Base-by-base conservation (phyloP, 2,329 filamentous ascomycete genomes). In the Biscogniauxia mediterranea region DNA sequence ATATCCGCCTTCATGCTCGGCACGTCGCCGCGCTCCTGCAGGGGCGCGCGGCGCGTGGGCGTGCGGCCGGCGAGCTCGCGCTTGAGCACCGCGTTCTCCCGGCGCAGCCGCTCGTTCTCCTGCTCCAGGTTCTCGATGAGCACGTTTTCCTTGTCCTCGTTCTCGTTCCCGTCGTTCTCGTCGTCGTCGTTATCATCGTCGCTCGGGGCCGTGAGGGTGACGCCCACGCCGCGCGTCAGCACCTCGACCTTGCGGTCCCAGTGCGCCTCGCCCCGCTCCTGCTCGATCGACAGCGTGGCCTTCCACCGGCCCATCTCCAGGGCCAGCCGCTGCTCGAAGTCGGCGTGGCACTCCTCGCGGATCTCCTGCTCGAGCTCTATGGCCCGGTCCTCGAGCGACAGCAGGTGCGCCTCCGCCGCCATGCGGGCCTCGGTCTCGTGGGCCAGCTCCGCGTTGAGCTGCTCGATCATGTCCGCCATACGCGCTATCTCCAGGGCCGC, bases 161-260 rank as follows among this genome's bases (percentile, higher is more conserved):
- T 77, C 9, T 76, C 80, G 32, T 81, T 80, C 69, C 80, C 54
- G 25, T 54, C 23, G 19, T 55, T 28, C 19, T 32, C 75, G 56
- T 80, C 76, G 49, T 83, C 77, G 23, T 75, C 76, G 68, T n/a
- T n/a, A 75, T 60, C 79, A 74, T 75, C 79, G 64, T 75, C 76
- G 68, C 82, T 78, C 9, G 66, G 69, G 66, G 71, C 74, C 4
- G 68, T 68, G 20, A 69, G 60, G 19, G 68, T 79, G 76, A 76
- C 81, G 66, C 76, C 78, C 67, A 83, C 79, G 15, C 85, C 84
- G 57, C 84, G 79, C 59, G 86, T 83, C 38, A 91, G 77, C 21
- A 92, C 83, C 61, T 92, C 94, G 7, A 96, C 83, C 78, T 99
- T 99, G 66, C 86, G 86, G 74, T 98, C 93, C 72, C 95, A 85